phyloP scores from a whole-genome alignment of 257 asterid species.

The Nicotiana benthamiana region DNA sequence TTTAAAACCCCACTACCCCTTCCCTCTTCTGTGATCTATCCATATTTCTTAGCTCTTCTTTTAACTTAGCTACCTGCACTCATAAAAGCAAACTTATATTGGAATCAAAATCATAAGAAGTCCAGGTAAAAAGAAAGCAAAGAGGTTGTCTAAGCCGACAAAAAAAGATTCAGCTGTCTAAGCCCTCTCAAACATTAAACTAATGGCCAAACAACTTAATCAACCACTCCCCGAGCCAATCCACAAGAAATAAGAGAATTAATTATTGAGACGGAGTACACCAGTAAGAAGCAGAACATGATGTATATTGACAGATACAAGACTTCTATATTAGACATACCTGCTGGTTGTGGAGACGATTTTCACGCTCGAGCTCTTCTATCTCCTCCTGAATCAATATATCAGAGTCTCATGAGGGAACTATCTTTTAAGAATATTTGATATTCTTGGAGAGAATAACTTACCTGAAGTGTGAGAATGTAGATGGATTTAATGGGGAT shows the following conservation, averaged over 20 bases:
- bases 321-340: slow-evolving; percentile 23
- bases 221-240: background rate
- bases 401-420: background rate
- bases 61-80: slow-evolving; percentile 77
- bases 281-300: background rate
- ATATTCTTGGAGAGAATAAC: slow-evolving; percentile 17
- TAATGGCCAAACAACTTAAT: background rate
- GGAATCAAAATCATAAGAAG: background rate
- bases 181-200: background rate
- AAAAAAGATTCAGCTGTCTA: background rate
- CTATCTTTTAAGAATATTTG: background rate
- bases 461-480: slow-evolving; percentile 67
- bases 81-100: slow-evolving; percentile 8
- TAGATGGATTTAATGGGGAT: too few species aligned
- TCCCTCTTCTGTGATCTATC: slow-evolving; percentile 17
- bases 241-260: background rate
- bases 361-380: slow-evolving; percentile 98
- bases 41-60: slow-evolving; percentile 90
- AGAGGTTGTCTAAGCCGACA: background rate
- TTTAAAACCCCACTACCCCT: too few species aligned
- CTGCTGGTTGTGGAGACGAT: slow-evolving; percentile 97
- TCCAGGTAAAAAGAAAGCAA: background rate
- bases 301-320: background rate
- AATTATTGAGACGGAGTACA: background rate
- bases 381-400: slow-evolving; percentile 71